Evolutionary conservation across 768 basidiomycete species (phyloP).

Genomic region (Phanerochaete sordida): DNA sequence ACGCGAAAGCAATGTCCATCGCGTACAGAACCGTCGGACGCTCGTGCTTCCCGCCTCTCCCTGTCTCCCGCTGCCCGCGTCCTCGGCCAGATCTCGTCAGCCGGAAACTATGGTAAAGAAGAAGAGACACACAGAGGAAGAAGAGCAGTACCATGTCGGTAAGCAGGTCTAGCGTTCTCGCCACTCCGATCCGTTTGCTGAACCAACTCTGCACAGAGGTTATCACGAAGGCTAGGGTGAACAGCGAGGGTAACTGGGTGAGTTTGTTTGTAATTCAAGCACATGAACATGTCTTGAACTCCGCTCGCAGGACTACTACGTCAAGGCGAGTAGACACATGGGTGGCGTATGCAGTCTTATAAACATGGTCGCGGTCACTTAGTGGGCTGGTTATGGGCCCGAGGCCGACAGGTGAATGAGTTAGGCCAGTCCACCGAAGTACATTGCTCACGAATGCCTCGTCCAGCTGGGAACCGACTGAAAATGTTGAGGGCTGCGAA

Average conservation of each 20-base stretch:
- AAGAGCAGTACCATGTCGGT: conserved; percentile 24
- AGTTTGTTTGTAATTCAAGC: conserved; percentile 16
- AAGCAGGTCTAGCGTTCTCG: conserved; percentile 2
- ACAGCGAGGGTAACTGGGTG: conserved; percentile 50
- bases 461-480: conserved; percentile 68
- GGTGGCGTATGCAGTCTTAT: background rate
- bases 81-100: background rate
- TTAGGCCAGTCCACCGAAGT: background rate
- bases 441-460: background rate
- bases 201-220: conserved; percentile 43
- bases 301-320: conserved; percentile 52
- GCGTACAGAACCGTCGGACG: background rate
- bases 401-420: conserved; percentile 53
- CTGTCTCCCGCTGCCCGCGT: background rate
- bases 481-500: conserved; percentile 54
- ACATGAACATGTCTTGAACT: background rate
- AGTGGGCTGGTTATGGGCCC: conserved; percentile 69
- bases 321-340: conserved; percentile 47
- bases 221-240: conserved; percentile 55
- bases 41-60: background rate
- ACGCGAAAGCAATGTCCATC: background rate
- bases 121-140: conserved; percentile 8
- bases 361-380: conserved; percentile 5
- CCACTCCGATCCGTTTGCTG: background rate
- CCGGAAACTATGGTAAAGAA: background rate